Base-by-base conservation (phyloP, 2,329 filamentous ascomycete species). In the Alternaria arborescens region DNA sequence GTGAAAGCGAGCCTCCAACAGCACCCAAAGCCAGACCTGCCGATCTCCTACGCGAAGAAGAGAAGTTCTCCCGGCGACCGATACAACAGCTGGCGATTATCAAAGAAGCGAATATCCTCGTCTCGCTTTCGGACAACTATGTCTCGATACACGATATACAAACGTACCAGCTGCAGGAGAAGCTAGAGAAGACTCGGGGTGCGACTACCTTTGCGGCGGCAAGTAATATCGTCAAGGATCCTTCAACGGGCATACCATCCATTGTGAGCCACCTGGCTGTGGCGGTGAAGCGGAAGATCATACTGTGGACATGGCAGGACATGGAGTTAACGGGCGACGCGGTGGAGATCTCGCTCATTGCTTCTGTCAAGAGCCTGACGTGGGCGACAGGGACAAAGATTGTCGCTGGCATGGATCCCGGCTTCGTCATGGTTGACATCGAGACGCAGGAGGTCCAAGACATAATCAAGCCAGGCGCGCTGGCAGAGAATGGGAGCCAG, bases 231-330 rank as follows among this genome's bases (percentile, higher is more conserved):
- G 91, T 97, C 68, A 94, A 95, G 77, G 95, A 99, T 78, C 82
- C 89, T 6, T 87, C 88, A 51, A 97, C 93, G 0, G 91, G 91
- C 24, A 94, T 99, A 51, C 94, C 93, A 1, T 92, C 94, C 68
- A 96, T 99, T 57, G 94, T 98, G 66, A 97, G 93, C 56, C 86
- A 93, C 38, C 83, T 99, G 52, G 95, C 93, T 7, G 94, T 99
- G 11, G 93, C 93, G 5, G 92, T 97, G 34, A 98, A 98, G 84
- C 86, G 95, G 73, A 91, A 92, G 71, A 84, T 99, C 53, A 78
- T 98, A 62, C 81, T 97, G 56, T 99, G 95, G 94, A 92, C 90
- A 72, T 99, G 96, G 95, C 91, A 95, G 71, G 94, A 97, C 77
- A 95, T 93, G 83, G 95, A 98, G 81, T 84, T 97, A 42, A 86